phyloP scores from a whole-genome alignment of 1,284 basidiomycete genomes.

The Violaceomyces palustris region DNA sequence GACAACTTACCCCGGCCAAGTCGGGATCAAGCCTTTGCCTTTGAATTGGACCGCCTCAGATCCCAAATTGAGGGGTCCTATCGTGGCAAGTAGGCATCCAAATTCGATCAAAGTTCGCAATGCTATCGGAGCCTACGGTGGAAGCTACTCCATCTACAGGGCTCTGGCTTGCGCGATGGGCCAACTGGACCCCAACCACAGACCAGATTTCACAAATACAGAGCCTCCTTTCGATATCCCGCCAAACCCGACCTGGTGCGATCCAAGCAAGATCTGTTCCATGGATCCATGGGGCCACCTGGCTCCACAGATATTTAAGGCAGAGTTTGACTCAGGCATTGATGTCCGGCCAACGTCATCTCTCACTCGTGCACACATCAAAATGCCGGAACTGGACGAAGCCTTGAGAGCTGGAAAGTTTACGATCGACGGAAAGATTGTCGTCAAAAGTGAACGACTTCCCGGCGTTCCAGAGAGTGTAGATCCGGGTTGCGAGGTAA shows the following conservation, averaged over 20 bases:
- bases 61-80: slow-evolving; percentile 69
- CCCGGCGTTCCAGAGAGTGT: slow-evolving; percentile 32
- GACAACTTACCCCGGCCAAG: slow-evolving; percentile 44
- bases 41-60: slow-evolving; percentile 75
- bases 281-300: slow-evolving; percentile 95
- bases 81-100: slow-evolving; percentile 81
- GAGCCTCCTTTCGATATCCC: slow-evolving; percentile 82
- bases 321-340: slow-evolving; percentile 49
- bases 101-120: slow-evolving; percentile 83
- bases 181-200: slow-evolving; percentile 67
- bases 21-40: slow-evolving; percentile 66
- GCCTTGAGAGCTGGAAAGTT: slow-evolving; percentile 67
- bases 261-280: slow-evolving; percentile 77
- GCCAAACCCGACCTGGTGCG: slow-evolving; percentile 75
- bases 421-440: slow-evolving; percentile 74
- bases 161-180: slow-evolving; percentile 73
- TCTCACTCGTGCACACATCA: slow-evolving; percentile 76
- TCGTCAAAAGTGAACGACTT: slow-evolving; percentile 28
- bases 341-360: slow-evolving; percentile 56
- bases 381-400: slow-evolving; percentile 86
- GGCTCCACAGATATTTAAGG: slow-evolving; percentile 70
- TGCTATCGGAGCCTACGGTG: slow-evolving; percentile 87
- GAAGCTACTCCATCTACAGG: slow-evolving; percentile 89
- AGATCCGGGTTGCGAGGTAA: slow-evolving; percentile 79
- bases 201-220: slow-evolving; percentile 66